These are phyloP conservation scores for Sphagnurus paluster DNA, from an alignment of 1,284 basidiomycete species.

Conservation along the genomic window DNA sequence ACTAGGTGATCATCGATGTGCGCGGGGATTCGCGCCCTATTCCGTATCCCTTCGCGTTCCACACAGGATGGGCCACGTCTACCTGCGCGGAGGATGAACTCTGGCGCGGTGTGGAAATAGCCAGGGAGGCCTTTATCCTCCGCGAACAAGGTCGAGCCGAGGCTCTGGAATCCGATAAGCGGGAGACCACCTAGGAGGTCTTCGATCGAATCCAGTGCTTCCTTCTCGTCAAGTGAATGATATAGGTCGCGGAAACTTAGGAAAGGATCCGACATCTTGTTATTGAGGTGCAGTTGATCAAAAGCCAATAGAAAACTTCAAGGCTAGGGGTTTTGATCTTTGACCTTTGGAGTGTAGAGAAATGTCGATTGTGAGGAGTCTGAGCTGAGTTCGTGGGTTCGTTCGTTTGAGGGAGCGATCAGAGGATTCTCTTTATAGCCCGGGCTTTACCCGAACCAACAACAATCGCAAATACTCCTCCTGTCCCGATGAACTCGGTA, in stretches of 20 bases:
- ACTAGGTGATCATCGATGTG: slow-evolving; percentile 12
- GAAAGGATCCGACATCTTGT: neutral
- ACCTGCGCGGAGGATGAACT: neutral
- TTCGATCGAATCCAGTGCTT: slow-evolving; percentile 1
- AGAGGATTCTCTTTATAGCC: too few species aligned
- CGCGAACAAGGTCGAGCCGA: slow-evolving; percentile 7
- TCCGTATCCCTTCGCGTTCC: neutral
- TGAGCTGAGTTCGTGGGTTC: too few species aligned
- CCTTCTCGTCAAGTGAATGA: neutral
- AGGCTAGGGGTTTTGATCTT: neutral
- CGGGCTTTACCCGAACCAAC: too few species aligned
- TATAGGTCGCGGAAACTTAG: slow-evolving; percentile 1
- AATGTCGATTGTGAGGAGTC: too few species aligned
- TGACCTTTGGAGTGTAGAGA: too few species aligned
- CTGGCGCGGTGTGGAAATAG: slow-evolving; percentile 2
- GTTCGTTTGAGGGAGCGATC: too few species aligned
- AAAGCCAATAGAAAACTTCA: neutral
- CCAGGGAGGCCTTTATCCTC: slow-evolving; percentile 1
- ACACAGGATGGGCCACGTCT: neutral
- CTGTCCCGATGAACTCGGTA: too few species aligned
- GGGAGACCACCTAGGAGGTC: neutral
- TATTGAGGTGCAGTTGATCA: neutral
- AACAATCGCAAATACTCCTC: too few species aligned
- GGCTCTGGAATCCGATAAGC: slow-evolving; percentile 1
- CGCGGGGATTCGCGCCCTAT: neutral